These are phyloP conservation scores for Phytopythium mirpurense DNA, from an alignment of 352 stramenopile genomes.

Conservation along the genomic window DNA sequence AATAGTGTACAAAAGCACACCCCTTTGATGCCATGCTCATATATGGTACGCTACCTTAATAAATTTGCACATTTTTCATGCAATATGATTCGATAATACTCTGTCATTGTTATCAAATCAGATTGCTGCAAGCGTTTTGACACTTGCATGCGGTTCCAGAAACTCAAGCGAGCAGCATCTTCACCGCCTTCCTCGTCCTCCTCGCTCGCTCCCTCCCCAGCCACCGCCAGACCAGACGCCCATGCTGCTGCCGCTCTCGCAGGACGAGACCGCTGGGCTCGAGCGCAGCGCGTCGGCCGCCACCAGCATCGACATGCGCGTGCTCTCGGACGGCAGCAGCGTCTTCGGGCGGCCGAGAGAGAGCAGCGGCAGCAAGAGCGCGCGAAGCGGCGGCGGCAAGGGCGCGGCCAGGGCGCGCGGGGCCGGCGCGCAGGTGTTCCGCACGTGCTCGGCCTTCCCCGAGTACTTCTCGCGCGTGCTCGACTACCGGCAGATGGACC, in stretches of 20 bases:
- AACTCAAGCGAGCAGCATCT: too few species aligned
- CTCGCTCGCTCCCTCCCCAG: not conserved
- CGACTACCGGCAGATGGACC: conserved; percentile 86
- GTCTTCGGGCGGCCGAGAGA: not conserved
- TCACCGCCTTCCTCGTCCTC: not conserved
- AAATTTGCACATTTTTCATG: too few species aligned
- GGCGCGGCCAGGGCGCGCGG: not conserved
- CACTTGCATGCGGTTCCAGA: too few species aligned
- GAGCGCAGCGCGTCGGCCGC: not conserved
- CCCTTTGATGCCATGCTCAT: too few species aligned
- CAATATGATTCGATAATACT: too few species aligned
- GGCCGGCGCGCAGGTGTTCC: conserved; percentile 45
- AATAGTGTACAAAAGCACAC: too few species aligned
- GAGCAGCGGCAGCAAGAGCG: conserved; percentile 1
- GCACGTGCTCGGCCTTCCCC: conserved; percentile 64
- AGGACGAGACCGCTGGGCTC: conserved; percentile 5
- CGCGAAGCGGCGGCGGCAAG: conserved; percentile 6
- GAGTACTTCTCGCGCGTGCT: conserved; percentile 81
- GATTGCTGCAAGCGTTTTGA: too few species aligned
- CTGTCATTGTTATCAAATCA: too few species aligned
- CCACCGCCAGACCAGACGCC: too few species aligned
- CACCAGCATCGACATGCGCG: conserved; percentile 6
- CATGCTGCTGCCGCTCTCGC: conserved; percentile 7
- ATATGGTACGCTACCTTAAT: too few species aligned
- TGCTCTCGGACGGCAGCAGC: not conserved